phyloP scores from a whole-genome alignment of 75 land plant species.

The Pinus albicaulis region DNA sequence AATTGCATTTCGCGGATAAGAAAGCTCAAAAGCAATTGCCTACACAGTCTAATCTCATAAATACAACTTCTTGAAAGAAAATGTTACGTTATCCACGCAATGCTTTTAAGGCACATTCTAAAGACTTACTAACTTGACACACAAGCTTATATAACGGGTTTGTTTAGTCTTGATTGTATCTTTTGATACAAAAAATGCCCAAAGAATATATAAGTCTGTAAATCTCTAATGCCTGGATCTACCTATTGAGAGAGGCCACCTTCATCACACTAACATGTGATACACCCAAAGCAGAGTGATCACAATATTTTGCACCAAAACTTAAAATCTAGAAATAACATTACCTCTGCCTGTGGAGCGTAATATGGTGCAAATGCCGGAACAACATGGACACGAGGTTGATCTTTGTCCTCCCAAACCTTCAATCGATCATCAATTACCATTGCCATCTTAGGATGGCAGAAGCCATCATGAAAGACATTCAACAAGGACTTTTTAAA shows the following conservation, averaged over 20 bases:
- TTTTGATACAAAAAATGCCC: background rate
- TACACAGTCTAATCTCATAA: too few species aligned
- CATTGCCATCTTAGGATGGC: constrained; percentile 64
- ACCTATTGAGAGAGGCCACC: too few species aligned
- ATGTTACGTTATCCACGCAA: too few species aligned
- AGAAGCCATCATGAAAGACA: constrained; percentile 36
- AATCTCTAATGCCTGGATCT: background rate
- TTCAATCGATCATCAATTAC: constrained; percentile 49
- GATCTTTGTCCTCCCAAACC: constrained; percentile 52
- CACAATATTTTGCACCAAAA: background rate
- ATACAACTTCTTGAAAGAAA: too few species aligned
- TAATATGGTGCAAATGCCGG: constrained; percentile 50
- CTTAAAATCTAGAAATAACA: background rate
- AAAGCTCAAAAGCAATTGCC: too few species aligned
- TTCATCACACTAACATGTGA: background rate
- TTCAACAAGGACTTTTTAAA: constrained; percentile 39
- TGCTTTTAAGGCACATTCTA: too few species aligned
- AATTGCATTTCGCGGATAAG: too few species aligned
- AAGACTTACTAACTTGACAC: too few species aligned
- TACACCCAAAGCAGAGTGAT: background rate
- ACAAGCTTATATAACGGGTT: too few species aligned
- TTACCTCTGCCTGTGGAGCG: constrained; percentile 58
- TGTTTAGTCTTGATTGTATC: too few species aligned
- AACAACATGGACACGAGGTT: constrained; percentile 59
- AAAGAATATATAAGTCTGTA: background rate